A percentile compares a stretch with the other conserved stretches of the same genome.
Conservation (phyloP, 176 grass and related monocot species). For the Stipa capillata region DNA sequence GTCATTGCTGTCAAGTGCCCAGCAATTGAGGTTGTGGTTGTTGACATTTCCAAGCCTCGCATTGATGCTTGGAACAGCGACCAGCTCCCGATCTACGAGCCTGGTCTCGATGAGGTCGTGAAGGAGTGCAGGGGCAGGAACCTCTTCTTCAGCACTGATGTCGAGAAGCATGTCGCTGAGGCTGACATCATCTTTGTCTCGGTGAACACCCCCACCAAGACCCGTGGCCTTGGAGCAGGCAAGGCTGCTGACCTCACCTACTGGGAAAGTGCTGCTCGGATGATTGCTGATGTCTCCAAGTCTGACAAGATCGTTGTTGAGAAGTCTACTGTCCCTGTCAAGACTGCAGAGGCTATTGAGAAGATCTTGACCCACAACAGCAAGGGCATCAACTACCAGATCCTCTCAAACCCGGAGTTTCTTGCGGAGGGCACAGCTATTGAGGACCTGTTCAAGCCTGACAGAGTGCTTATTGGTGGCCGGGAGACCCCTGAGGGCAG, state of each 20-base stretch:
- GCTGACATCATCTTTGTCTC: slow-evolving; percentile 86
- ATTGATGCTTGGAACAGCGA: slow-evolving; percentile 87
- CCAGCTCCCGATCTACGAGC: slow-evolving; percentile 68
- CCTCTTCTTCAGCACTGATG: slow-evolving; percentile 86
- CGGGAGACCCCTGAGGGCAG: slow-evolving; percentile 69
- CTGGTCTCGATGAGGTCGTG: slow-evolving; percentile 68
- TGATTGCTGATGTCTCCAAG: slow-evolving; percentile 82
- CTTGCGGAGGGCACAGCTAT: slow-evolving; percentile 76
- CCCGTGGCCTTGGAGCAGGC: slow-evolving; percentile 75
- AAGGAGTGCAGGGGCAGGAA: slow-evolving; percentile 76
- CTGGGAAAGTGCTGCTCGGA: slow-evolving; percentile 81
- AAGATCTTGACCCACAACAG: slow-evolving; percentile 93
- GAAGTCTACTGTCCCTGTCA: slow-evolving; percentile 90
- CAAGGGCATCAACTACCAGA: slow-evolving; percentile 88
- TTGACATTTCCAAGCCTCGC: slow-evolving; percentile 65
- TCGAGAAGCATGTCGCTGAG: slow-evolving; percentile 71
- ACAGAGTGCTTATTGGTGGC: slow-evolving; percentile 77
- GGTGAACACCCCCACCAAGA: slow-evolving; percentile 82
- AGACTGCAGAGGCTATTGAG: slow-evolving; percentile 84
- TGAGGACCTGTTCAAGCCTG: slow-evolving; percentile 63
- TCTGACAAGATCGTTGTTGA: slow-evolving; percentile 89
- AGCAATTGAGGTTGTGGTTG: slow-evolving; percentile 60
- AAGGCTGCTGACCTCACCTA: slow-evolving; percentile 86
- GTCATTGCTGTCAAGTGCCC: slow-evolving; percentile 85
- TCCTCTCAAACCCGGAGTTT: slow-evolving; percentile 88